Conservation (phyloP, 192 early-diverging fungal genomes). For the Podila epicladia region DNA sequence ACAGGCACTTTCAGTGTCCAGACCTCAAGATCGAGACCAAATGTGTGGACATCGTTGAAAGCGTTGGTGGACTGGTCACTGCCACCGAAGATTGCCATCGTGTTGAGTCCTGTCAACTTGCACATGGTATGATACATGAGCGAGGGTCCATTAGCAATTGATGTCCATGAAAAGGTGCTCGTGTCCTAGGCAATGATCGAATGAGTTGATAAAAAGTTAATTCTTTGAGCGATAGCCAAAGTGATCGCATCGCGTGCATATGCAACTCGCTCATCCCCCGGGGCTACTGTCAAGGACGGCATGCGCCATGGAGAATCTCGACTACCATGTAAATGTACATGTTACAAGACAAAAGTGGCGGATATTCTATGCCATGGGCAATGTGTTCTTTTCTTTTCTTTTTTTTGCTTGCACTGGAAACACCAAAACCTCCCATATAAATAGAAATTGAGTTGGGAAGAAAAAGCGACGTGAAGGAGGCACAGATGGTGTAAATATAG, state of each 20-base stretch:
- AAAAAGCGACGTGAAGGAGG: neutral
- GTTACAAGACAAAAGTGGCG: neutral
- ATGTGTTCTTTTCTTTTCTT: neutral
- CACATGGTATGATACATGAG: conserved; percentile 64
- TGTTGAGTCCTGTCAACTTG: conserved; percentile 63
- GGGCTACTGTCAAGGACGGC: too few relatives aligned
- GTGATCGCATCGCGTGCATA: too few relatives aligned
- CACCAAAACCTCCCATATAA: neutral
- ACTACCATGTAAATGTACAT: too few relatives aligned
- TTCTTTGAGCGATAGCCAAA: too few relatives aligned
- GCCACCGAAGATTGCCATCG: conserved; percentile 74
- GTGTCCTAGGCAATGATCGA: conserved; percentile 32
- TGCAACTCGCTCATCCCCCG: too few relatives aligned
- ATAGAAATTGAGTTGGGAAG: conserved; percentile 11
- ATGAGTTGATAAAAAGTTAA: neutral
- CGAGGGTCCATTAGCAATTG: conserved; percentile 65
- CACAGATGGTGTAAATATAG: neutral
- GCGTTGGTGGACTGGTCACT: conserved; percentile 56
- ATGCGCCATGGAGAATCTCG: too few relatives aligned
- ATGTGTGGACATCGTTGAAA: conserved; percentile 63
- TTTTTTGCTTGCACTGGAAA: neutral
- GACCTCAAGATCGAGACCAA: conserved; percentile 54
- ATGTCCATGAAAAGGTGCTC: conserved; percentile 64
- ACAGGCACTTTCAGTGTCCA: conserved; percentile 63
- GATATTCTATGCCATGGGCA: neutral